Conservation (phyloP, 2,329 filamentous ascomycete species). For the Graphilbum ipis-grandicollis region DNA sequence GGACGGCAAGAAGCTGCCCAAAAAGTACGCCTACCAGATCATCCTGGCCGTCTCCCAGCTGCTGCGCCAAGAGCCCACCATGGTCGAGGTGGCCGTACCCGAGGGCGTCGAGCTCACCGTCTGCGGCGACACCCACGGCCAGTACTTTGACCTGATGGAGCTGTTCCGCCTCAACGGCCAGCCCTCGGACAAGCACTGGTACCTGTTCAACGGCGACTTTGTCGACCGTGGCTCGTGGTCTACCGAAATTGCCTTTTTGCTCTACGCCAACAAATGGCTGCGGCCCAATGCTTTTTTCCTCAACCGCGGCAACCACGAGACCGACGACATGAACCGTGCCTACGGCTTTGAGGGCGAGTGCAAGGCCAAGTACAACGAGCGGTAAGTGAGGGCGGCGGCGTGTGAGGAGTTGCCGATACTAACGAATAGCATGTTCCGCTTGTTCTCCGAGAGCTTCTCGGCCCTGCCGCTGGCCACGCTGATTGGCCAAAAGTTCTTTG, state of each 20-base stretch:
- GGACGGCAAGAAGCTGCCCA: slow-evolving; percentile 83
- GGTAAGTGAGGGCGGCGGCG: no score
- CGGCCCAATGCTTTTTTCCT: slow-evolving; percentile 78
- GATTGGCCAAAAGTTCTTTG: slow-evolving; percentile 78
- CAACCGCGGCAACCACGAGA: slow-evolving; percentile 97
- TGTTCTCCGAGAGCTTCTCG: slow-evolving; percentile 97
- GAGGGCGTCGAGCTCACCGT: slow-evolving; percentile 71
- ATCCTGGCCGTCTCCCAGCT: slow-evolving; percentile 78
- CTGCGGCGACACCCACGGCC: slow-evolving; percentile 93
- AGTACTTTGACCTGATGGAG: slow-evolving; percentile 95
- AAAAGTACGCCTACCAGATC: slow-evolving; percentile 97
- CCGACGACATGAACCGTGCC: slow-evolving; percentile 96
- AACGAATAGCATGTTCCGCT: slow-evolving; percentile 51
- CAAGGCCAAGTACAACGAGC: slow-evolving; percentile 94
- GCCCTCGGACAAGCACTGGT: slow-evolving; percentile 73
- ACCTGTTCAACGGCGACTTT: slow-evolving; percentile 97
- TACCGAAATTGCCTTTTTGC: slow-evolving; percentile 79
- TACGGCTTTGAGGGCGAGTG: slow-evolving; percentile 98
- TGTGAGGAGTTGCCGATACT: no score
- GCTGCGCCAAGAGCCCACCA: slow-evolving; percentile 82
- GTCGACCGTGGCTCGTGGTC: slow-evolving; percentile 97
- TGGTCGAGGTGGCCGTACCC: slow-evolving; percentile 82
- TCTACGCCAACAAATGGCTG: slow-evolving; percentile 96
- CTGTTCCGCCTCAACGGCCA: slow-evolving; percentile 83
- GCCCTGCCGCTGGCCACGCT: slow-evolving; percentile 82